These are phyloP conservation scores for Arthroderma sp. DNA, from an alignment of 2,329 filamentous ascomycete genomes.

Conservation along the genomic window DNA sequence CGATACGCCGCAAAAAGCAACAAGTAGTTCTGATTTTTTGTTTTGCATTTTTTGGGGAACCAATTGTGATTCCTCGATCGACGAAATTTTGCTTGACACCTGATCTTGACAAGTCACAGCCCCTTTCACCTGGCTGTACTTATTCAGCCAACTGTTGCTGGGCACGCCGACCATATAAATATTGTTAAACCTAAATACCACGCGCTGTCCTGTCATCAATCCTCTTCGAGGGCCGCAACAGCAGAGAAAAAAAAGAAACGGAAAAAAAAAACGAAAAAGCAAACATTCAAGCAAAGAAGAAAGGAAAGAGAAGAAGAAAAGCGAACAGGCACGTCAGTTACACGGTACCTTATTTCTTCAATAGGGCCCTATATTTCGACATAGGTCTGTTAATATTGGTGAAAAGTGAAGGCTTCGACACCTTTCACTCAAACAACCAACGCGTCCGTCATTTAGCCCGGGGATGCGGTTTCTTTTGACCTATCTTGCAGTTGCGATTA, in stretches of 20 bases:
- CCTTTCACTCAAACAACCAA: too few species aligned
- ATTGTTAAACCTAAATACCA: not conserved
- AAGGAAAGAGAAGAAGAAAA: not conserved
- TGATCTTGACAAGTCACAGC: not conserved
- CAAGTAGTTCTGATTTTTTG: not conserved
- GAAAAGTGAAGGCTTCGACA: too few species aligned
- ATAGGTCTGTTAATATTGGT: too few species aligned
- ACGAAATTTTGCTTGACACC: not conserved
- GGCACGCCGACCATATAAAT: not conserved
- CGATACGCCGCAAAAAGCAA: not conserved
- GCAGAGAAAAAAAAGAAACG: not conserved
- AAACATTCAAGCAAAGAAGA: not conserved
- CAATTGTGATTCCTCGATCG: conserved; percentile 3
- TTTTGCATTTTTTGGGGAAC: not conserved
- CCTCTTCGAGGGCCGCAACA: not conserved
- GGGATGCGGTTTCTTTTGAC: not conserved
- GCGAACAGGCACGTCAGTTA: conserved; percentile 4
- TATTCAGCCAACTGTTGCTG: not conserved
- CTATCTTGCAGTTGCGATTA: not conserved
- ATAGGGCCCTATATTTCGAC: too few species aligned
- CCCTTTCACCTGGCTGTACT: not conserved
- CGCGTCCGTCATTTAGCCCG: too few species aligned
- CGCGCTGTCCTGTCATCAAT: not conserved
- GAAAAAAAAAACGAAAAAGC: conserved; percentile 3
- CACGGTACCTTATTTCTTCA: not conserved